Percentiles rank a stretch among this genome's conserved stretches.
phyloP scores from a whole-genome alignment of 78 protist genomes.

The Dictyostelium intermedium region DNA sequence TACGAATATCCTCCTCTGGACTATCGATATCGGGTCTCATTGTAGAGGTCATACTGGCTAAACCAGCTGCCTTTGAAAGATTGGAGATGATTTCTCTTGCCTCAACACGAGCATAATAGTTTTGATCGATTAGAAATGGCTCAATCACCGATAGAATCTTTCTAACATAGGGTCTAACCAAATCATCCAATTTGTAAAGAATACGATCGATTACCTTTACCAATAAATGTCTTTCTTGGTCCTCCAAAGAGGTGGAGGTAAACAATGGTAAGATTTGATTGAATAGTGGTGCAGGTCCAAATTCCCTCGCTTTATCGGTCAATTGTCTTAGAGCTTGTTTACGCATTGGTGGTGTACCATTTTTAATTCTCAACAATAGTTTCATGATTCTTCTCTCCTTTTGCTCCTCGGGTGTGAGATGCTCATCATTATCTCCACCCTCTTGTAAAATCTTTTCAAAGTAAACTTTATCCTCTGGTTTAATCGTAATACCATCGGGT shows the following conservation, averaged over 20 bases:
- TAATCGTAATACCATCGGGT: constrained; percentile 89
- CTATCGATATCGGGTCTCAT: constrained; percentile 98
- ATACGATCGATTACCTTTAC: constrained; percentile 99
- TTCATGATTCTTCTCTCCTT: constrained; percentile 96
- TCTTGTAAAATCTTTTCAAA: constrained; percentile 89
- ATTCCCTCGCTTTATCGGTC: constrained; percentile 97
- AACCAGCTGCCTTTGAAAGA: constrained; percentile 99
- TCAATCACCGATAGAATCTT: constrained; percentile 98
- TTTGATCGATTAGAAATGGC: constrained; percentile 98
- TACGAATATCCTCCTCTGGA: constrained; percentile 97
- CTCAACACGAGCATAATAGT: constrained; percentile 97
- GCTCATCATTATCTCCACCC: constrained; percentile 81
- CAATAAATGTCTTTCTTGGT: constrained; percentile 98
- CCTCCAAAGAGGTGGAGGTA: constrained; percentile 97
- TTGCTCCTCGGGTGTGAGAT: constrained; percentile 85
- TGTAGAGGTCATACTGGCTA: constrained; percentile 97
- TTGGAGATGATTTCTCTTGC: constrained; percentile 99
- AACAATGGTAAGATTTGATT: constrained; percentile 96
- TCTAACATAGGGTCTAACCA: constrained; percentile 97
- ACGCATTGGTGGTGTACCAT: constrained; percentile 99
- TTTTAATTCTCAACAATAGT: constrained; percentile 95
- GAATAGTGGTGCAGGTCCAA: constrained; percentile 98
- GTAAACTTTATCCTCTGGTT: constrained; percentile 96
- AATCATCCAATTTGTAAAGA: constrained; percentile 96
- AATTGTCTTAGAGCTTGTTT: constrained; percentile 96